Evolutionary conservation across 345 rosid genomes (phyloP), one percentile per base, ranked within the genome.

Genomic region (Boechera stricta): DNA sequence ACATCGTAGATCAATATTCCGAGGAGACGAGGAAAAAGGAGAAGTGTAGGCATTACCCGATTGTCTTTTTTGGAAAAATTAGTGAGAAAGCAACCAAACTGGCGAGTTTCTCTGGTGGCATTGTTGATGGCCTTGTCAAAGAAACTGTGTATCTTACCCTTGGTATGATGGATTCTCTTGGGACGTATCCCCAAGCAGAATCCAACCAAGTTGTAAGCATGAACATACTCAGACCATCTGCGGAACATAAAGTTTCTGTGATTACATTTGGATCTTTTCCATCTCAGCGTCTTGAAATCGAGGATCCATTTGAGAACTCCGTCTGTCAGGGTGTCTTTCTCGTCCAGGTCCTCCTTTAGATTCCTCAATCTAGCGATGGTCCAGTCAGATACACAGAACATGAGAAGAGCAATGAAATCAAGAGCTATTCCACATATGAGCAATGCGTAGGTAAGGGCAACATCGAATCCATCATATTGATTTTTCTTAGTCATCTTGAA

Each of bases 301-400:
- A 83, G 83, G 72, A 74, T 47, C 77, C 80, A 12, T 5, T 71
- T 75, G 10, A 54, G 0, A 28, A 49, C 6, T 49, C 8, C 7
- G 55, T 78, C 81, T 29, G 0, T 3, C 11, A 6, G 36, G 45
- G 29, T 49, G 61, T 73, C 80, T 58, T 28, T 7, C 61, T 56
- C 54, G 6, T 78, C 70, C 11, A 70, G 42, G 26, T 78, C 63
- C 0, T 51, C 70, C 26, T 63, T 79, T 4, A 71, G 48, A 5
- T 44, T 11, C 29, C 60, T 63, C 60, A 81, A 63, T 29, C 26
- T 13, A 21, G 78, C 84, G 4, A 86, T 72, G 1, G 81, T 84
- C 94, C 92, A 85, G 54, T 92, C 86, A 1, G 94, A 90, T 51
- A 86, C 82, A 68, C 78, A 24, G 68, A 85, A 81, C 91, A 84